Base-by-base conservation (phyloP, 1,284 basidiomycete genomes). In the Pseudozyma sp. region DNA sequence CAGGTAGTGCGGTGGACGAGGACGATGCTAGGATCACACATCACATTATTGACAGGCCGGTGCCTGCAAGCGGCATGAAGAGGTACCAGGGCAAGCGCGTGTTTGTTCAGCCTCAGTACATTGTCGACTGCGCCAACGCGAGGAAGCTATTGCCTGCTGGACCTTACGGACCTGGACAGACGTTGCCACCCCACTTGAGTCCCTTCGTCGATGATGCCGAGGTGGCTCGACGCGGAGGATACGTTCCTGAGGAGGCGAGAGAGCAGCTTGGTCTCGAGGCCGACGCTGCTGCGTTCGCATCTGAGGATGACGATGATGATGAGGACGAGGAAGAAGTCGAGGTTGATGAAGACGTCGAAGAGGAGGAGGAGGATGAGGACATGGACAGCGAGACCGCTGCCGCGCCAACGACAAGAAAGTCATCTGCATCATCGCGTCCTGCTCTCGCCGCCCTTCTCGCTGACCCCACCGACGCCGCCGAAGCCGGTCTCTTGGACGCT, bases 61-160 rank as follows among this genome's bases (percentile, higher is more conserved):
- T 84, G 40, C 73, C 83, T 3, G 81, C 83, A 4, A 62, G 75
- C 36, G 79, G 77, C 35, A 69, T 79, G 25, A 56, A 69, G 12
- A 59, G 74, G 59, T 80, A 80, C 63, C 61, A 68, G 18, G 80
- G 77, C 50, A 90, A 90, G 83, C 89, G 95, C 78, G 93, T 93
- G 79, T 94, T 93, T 86, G 89, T 99, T 10, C 97, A 99, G 86
- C 97, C 97, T 16, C 97, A 99, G 86, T 99, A 97, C 96, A 90
- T 98, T 34, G 93, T 95, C 39, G 97, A 99, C 86, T 97, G 93
- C 83, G 91, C 97, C 82, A 99, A 99, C 85, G 89, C 91, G 21
- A 90, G 91, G 18, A 93, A 89, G 85, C 89, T 97, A 60, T 88
- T 98, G 38, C 89, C 94, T 1, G 93, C 95, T 78, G 95, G 92